Percentiles rank a stretch among this genome's conserved stretches.
Conservation (phyloP, 768 basidiomycete species). For the Termitomyces sp. region DNA sequence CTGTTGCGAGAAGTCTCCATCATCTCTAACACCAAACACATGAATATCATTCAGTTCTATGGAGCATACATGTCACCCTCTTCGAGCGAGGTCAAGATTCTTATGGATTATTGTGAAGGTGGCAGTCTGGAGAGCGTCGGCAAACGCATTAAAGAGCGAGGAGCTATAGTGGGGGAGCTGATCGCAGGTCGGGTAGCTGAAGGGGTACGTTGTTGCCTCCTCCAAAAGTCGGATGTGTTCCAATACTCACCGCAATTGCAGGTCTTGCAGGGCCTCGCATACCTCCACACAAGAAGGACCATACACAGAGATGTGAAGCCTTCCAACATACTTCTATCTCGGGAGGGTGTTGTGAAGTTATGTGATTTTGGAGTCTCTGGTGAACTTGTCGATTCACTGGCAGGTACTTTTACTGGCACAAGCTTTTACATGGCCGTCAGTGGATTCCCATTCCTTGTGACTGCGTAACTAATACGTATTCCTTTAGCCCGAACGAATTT, state of each 20-base stretch:
- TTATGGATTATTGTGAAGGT: conserved; percentile 89
- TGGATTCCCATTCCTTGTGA: conserved; percentile 14
- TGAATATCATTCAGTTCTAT: conserved; percentile 88
- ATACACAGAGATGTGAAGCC: conserved; percentile 97
- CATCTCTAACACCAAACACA: conserved; percentile 75
- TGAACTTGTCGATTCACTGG: conserved; percentile 84
- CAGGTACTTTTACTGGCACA: conserved; percentile 96
- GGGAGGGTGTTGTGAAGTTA: conserved; percentile 86
- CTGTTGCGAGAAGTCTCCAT: conserved; percentile 89
- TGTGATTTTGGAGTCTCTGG: conserved; percentile 98
- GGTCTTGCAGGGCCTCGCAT: conserved; percentile 89
- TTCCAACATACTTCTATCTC: conserved; percentile 86
- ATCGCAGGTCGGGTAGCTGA: conserved; percentile 91
- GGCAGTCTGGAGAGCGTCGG: conserved; percentile 88
- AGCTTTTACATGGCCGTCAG: conserved; percentile 98
- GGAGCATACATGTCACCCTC: conserved; percentile 88
- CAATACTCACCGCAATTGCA: conserved; percentile 18
- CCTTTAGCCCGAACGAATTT: conserved; percentile 85
- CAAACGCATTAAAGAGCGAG: conserved; percentile 73
- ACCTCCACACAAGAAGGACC: conserved; percentile 85
- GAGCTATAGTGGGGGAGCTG: conserved; percentile 77
- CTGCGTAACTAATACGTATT: conserved; percentile 9
- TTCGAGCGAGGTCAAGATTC: conserved; percentile 88
- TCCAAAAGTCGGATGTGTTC: not conserved
- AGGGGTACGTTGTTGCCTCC: conserved; percentile 52